Base-by-base conservation (phyloP, 805 yeast species). In the Yarrowia sp. region DNA sequence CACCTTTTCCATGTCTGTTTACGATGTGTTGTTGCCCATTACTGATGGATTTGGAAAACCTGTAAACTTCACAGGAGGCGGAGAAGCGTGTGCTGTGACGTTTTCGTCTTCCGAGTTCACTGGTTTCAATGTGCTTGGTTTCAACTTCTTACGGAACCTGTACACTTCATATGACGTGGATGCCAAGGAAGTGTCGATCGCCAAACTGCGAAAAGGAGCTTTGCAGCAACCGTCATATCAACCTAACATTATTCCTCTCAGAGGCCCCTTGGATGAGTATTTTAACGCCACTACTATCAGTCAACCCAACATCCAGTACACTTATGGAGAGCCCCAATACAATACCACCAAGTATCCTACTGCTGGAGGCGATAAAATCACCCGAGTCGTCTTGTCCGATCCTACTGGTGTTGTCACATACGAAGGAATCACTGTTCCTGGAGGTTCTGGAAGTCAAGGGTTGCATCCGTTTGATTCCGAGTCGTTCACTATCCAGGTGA, bases 1-100 rank as follows among this genome's bases (percentile, higher is more conserved):
- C 35, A 58, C 64, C 10, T 58, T 58, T 22, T 58, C 64, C 41
- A 44, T 58, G 50, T 58, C 64, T 7, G 64, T 58, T 5, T 58
- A 58, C 18, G 64, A 58, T 13, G 51, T 44, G n/a, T 14, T 58
- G 51, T 11, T 58, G 15, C 64, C 64, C 1, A 36, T 58, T 5
- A 58, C 64, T 33, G 64, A 58, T 7, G 64, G 64, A 8, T 43
- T 35, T 15, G 51, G 64, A 1, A 58, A 58, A 8, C 28, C 50
- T 10, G 51, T 58, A 8, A 58, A 36, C 14, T 58, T 58, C 18
- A 33, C 51, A 4, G 64, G 51, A 33, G 64, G 64, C 11, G 64
- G 64, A 13, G 42, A 43, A n/a, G 64, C 64, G 2, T 58, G 64
- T 14, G 50, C 50, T 4, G 51, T 58, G n/a, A 44, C 51, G 2